Percentiles rank a stretch among this genome's conserved stretches.
Evolutionary conservation across 2,329 filamentous ascomycete species (phyloP).

Genomic region (Trematosphaeria pertusa): DNA sequence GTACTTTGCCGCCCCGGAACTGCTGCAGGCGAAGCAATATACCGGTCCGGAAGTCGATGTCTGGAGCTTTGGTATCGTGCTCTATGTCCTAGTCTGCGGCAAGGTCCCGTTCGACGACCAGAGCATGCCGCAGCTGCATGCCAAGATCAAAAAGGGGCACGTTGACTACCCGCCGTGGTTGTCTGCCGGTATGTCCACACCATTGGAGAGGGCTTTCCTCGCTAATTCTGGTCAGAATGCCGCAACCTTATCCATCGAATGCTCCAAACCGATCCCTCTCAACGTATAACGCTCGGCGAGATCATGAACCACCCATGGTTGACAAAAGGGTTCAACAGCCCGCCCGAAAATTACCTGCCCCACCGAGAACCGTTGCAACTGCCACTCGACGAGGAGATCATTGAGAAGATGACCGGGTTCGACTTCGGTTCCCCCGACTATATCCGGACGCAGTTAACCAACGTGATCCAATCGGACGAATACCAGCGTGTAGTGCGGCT

Average conservation of each 20-base stretch:
- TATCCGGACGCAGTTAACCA: constrained; percentile 81
- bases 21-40: constrained; percentile 92
- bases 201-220: background rate
- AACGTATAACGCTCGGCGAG: constrained; percentile 85
- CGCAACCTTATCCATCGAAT: constrained; percentile 91
- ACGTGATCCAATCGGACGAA: constrained; percentile 90
- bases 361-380: constrained; percentile 82
- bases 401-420: constrained; percentile 96
- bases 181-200: constrained; percentile 72
- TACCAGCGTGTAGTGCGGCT: constrained; percentile 85
- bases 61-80: constrained; percentile 98
- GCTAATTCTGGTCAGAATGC: constrained; percentile 70
- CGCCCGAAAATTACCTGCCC: constrained; percentile 90
- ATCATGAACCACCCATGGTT: constrained; percentile 98
- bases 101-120: constrained; percentile 99
- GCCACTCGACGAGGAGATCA: constrained; percentile 81
- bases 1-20: constrained; percentile 95
- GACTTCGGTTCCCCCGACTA: constrained; percentile 90
- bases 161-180: constrained; percentile 97
- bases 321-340: constrained; percentile 83
- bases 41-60: constrained; percentile 96
- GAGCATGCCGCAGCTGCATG: constrained; percentile 97
- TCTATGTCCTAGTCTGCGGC: constrained; percentile 95
- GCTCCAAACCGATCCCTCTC: constrained; percentile 91
- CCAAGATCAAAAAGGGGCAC: constrained; percentile 96